Percentiles rank a stretch among this genome's conserved stretches.
Evolutionary conservation across 1,284 basidiomycete species (phyloP).

Genomic region (Kalmanozyma brasiliensis): DNA sequence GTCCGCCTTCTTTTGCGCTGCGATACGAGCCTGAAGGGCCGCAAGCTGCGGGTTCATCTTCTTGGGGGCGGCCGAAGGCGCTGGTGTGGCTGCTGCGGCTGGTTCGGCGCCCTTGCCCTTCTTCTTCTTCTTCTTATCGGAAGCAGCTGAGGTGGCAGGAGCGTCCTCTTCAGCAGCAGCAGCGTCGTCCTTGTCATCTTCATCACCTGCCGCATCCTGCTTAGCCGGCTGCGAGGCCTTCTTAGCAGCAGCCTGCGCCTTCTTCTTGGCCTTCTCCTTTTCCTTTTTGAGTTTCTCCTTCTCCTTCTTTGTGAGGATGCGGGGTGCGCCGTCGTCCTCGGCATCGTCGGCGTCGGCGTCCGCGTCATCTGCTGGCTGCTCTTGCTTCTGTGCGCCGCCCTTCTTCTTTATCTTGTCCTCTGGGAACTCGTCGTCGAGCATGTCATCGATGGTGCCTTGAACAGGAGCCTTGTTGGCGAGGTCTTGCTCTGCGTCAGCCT

Average conservation of each 20-base stretch:
- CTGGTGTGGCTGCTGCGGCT: slow-evolving; percentile 36
- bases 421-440: slow-evolving; percentile 50
- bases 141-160: slow-evolving; percentile 28
- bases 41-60: slow-evolving; percentile 62
- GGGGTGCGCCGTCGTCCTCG: slow-evolving; percentile 41
- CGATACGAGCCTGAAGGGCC: slow-evolving; percentile 64
- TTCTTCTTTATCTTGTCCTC: slow-evolving; percentile 44
- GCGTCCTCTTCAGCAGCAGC: slow-evolving; percentile 37
- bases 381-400: slow-evolving; percentile 30
- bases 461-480: slow-evolving; percentile 48
- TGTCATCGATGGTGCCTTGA: slow-evolving; percentile 43
- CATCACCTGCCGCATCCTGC: slow-evolving; percentile 39
- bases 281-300: slow-evolving; percentile 68
- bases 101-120: slow-evolving; percentile 54
- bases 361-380: slow-evolving; percentile 20
- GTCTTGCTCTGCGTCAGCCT: slow-evolving; percentile 22
- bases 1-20: slow-evolving; percentile 66
- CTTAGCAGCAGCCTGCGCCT: slow-evolving; percentile 63
- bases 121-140: slow-evolving; percentile 65
- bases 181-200: slow-evolving; percentile 16
- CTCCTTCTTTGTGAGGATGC: slow-evolving; percentile 66
- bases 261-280: slow-evolving; percentile 66
- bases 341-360: slow-evolving; percentile 20
- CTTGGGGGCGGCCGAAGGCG: slow-evolving; percentile 52
- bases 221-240: slow-evolving; percentile 45